phyloP scores from a whole-genome alignment of 2,329 filamentous ascomycete species.

The Monilinia laxa region DNA sequence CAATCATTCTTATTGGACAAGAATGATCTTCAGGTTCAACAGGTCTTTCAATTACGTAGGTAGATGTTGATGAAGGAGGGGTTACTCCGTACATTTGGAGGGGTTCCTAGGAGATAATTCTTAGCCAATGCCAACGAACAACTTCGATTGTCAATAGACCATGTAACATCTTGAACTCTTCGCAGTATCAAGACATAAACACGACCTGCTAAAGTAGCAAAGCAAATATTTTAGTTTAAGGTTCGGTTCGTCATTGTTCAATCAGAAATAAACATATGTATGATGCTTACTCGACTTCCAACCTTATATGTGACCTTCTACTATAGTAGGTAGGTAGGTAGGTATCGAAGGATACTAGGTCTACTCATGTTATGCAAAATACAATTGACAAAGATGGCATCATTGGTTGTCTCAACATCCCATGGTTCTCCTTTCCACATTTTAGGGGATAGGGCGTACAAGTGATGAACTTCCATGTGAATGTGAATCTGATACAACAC shows the following conservation, averaged over 20 bases:
- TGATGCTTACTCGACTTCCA: no score
- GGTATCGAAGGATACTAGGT: no score
- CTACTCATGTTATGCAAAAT: background rate
- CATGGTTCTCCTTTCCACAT: no score
- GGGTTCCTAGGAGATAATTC: background rate
- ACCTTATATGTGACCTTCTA: no score
- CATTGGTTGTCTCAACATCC: no score
- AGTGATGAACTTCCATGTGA: background rate
- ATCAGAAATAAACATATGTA: background rate
- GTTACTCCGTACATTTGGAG: constrained; percentile 14
- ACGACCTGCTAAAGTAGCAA: background rate
- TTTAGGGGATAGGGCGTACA: background rate
- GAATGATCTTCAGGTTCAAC: background rate
- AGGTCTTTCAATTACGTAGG: background rate
- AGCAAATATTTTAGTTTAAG: background rate
- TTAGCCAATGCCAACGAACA: background rate
- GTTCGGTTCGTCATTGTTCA: background rate
- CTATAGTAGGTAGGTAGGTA: no score
- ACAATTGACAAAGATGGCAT: background rate
- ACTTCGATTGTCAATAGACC: constrained; percentile 5
- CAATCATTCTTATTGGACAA: no score
- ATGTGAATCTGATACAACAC: background rate
- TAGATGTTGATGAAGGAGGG: background rate
- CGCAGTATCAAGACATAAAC: background rate
- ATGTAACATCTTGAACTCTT: background rate